Percentiles rank a stretch among this genome's conserved stretches.
Conservation (phyloP, 2,329 filamentous ascomycete genomes). For the Phyllosticta citrichinensis region DNA sequence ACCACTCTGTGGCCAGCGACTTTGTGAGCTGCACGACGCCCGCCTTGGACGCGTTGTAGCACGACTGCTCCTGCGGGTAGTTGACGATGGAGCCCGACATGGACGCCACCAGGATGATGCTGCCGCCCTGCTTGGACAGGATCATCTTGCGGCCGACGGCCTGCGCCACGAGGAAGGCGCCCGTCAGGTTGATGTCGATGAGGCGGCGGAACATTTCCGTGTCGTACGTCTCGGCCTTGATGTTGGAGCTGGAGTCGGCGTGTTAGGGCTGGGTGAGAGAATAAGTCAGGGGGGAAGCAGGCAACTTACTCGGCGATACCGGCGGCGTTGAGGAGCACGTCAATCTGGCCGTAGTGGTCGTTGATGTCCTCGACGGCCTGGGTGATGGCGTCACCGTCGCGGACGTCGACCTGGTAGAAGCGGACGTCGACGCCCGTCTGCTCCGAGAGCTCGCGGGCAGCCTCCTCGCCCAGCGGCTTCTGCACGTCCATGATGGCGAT, state of each 20-base stretch:
- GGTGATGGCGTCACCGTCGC: conserved; percentile 59
- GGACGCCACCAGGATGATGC: conserved; percentile 65
- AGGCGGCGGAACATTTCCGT: conserved; percentile 66
- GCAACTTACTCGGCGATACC: conserved; percentile 61
- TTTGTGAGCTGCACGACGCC: conserved; percentile 69
- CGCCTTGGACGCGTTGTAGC: conserved; percentile 78
- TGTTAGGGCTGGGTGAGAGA: too few relatives aligned
- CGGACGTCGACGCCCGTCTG: conserved; percentile 64
- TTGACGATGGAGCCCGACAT: conserved; percentile 41
- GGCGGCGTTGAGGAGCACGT: conserved; percentile 70
- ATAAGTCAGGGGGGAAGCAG: not conserved
- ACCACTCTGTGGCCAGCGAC: conserved; percentile 77
- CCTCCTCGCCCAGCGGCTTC: conserved; percentile 60
- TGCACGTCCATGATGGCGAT: conserved; percentile 70
- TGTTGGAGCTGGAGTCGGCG: conserved; percentile 50
- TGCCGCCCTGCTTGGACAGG: conserved; percentile 57
- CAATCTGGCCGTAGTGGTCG: conserved; percentile 56
- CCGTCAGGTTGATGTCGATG: conserved; percentile 74
- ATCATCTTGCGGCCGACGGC: conserved; percentile 50
- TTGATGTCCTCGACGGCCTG: conserved; percentile 58
- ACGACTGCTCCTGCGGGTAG: conserved; percentile 62
- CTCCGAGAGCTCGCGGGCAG: conserved; percentile 58
- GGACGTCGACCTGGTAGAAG: conserved; percentile 72
- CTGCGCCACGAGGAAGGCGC: conserved; percentile 68
- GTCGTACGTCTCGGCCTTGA: conserved; percentile 70